Evolutionary conservation across 2,329 filamentous ascomycete species (phyloP).

Genomic region (Fusarium nisikadoi): DNA sequence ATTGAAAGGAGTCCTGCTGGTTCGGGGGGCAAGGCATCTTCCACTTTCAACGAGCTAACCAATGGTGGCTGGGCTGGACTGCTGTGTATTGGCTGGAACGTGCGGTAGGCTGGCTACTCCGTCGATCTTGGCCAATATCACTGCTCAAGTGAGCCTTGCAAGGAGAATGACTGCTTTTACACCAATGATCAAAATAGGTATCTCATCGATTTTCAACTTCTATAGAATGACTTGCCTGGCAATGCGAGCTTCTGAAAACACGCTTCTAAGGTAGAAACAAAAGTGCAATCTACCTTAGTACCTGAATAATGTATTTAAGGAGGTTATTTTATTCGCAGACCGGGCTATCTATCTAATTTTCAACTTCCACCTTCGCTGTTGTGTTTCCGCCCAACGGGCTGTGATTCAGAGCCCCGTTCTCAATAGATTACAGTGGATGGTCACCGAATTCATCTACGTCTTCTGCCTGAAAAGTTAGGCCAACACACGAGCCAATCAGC

Average conservation of each 20-base stretch:
- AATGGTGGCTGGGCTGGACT: neutral
- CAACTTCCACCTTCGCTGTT: neutral
- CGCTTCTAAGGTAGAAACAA: neutral
- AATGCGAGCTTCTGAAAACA: neutral
- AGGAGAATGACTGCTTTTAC: neutral
- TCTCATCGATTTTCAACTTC: neutral
- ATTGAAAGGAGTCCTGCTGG: neutral
- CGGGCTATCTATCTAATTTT: neutral
- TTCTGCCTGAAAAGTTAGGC: conserved; percentile 20
- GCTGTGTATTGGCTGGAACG: neutral
- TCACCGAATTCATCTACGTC: conserved; percentile 22
- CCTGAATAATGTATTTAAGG: neutral
- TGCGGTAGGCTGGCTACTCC: neutral
- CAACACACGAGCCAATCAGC: neutral
- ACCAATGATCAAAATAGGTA: neutral
- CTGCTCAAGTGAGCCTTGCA: neutral
- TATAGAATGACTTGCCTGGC: neutral
- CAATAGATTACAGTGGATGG: conserved; percentile 32
- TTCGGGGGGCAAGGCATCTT: neutral
- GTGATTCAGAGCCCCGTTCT: conserved; percentile 7
- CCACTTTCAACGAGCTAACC: conserved; percentile 13
- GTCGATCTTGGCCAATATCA: neutral
- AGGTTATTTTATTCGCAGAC: neutral
- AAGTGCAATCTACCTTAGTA: neutral
- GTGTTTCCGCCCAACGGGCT: neutral